These are phyloP conservation scores for Aureobasidium leucospermi DNA, from an alignment of 2,329 filamentous ascomycete species.

Conservation along the genomic window DNA sequence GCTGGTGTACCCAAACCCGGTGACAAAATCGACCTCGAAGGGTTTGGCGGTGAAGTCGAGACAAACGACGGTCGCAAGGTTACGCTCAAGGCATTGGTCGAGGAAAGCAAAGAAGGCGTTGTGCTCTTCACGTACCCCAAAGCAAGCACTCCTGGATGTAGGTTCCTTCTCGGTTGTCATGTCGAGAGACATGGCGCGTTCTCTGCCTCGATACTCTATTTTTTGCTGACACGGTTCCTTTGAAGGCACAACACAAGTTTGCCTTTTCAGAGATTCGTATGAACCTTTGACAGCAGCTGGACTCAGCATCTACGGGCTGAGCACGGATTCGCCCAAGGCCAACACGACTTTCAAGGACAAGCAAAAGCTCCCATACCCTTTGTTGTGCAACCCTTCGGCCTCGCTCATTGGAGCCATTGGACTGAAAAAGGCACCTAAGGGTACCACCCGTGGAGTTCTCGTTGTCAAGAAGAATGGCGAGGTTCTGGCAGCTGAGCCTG, in stretches of 20 bases:
- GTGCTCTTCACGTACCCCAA: conserved; percentile 94
- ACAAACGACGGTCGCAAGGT: conserved; percentile 78
- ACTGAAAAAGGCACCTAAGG: conserved; percentile 75
- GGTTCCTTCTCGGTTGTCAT: conserved; percentile 36
- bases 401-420: conserved; percentile 79
- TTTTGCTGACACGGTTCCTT: not conserved
- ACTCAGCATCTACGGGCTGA: conserved; percentile 83
- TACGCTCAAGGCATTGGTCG: conserved; percentile 70
- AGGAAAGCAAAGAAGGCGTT: conserved; percentile 75
- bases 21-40: conserved; percentile 46
- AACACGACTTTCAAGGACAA: conserved; percentile 92
- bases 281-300: conserved; percentile 67
- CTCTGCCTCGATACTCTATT: not conserved
- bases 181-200: not conserved
- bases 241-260: conserved; percentile 84
- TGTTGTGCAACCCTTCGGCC: conserved; percentile 73
- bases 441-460: conserved; percentile 81
- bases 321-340: conserved; percentile 76
- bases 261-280: conserved; percentile 85
- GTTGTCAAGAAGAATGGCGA: conserved; percentile 63
- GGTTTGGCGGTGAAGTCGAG: conserved; percentile 64
- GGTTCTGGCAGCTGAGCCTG: conserved; percentile 65
- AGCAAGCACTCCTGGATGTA: conserved; percentile 91
- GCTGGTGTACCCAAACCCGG: conserved; percentile 35
- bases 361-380: conserved; percentile 78